Base-by-base conservation (phyloP, 2,329 filamentous ascomycete species). In the Fusarium armeniacum region DNA sequence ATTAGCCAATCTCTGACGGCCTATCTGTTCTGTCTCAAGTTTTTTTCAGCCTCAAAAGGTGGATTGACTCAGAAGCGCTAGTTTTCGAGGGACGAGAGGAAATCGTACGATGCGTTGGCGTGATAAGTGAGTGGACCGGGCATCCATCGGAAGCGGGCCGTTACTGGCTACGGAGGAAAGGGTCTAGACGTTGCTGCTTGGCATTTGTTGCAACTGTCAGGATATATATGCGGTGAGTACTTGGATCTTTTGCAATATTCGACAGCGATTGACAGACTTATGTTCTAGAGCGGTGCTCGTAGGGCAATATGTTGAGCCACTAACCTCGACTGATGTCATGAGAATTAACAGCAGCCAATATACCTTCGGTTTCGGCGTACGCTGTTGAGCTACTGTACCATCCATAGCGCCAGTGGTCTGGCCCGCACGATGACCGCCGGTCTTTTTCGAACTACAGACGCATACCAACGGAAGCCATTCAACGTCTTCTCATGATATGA, bases 61-160 rank as follows among this genome's bases (percentile, higher is more conserved):
- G 56, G 38, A 50, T 26, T 30, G 43, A 28, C 44, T 41, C 30
- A 32, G 26, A 28, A 53, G 28, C 44, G 32, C 5, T 53, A 62
- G 35, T 41, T 46, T 24, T 51, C 30, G 26, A 47, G 33, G n/a
- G 26, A 13, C n/a, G 36, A 40, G 43, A 51, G 50, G 51, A 38
- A 51, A 75, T 75, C 73, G 73, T 75, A 75, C 71, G 73, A 75
- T 75, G 56, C 52, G 58, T 69, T 74, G 68, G 70, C 55, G 49
- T 64, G 71, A 54, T 46, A 41, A 46, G 60, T 62, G 67, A 58
- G 73, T 74, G 73, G 73, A 54, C 61, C 67, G 67, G 54, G 22
- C 69, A 65, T 61, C 52, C 73, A 75, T 67, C 69, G 61, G 73
- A 73, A 74, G 67, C 73, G 73, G 71, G 62, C 73, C 69, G 73